Evolutionary conservation across 148 eudicot genomes (phyloP), one percentile per base, ranked within the genome.

Genomic region (Oxyria digyna): DNA sequence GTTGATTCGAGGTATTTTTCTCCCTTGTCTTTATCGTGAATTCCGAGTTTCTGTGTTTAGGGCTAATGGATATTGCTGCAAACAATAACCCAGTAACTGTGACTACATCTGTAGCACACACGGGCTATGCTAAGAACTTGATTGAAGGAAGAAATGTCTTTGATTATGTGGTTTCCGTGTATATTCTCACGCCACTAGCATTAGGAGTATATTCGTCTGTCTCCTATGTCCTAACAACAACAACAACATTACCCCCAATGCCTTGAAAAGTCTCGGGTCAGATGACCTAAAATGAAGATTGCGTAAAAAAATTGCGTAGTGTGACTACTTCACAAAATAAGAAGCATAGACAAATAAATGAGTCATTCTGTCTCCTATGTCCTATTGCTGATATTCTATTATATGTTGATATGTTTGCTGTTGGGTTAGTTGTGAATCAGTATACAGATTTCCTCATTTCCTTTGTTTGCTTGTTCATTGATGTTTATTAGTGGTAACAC

Each of bases 1-100:
- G 72, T 52, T 15, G 72, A 70, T 70, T 17, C 45, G 43, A 70
- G 72, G 72, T 70, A 65, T 0, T 48, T 67, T 4, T 7, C 43
- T 33, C 24, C 43, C 43, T n/a, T 35, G 38, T 50, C 20, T 42
- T 24, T 33, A 2, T 8, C 35, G 31, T 46, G 33, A 42, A 67
- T 52, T 67, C 15, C 23, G 48, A 15, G 69, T 67, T 15, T 15
- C 35, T 40, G 49, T 37, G 45, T 21, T 67, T 1, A 41, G 15
- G 69, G 10, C 1, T 4, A 7, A 65, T 6, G 33, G 43, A n/a
- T 35, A 20, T 4, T 14, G 33, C n/a, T 55, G 63, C 62, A 6
- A 35, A 35, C 3, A 35, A 35, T 35, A n/a, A n/a, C 6, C 6
- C 62, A 52, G 62, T 52, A 21, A 31, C 24, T 52, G 10, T 42